These are phyloP conservation scores for Fusarium nodosum DNA, from an alignment of 2,329 filamentous ascomycete genomes.

Conservation along the genomic window DNA sequence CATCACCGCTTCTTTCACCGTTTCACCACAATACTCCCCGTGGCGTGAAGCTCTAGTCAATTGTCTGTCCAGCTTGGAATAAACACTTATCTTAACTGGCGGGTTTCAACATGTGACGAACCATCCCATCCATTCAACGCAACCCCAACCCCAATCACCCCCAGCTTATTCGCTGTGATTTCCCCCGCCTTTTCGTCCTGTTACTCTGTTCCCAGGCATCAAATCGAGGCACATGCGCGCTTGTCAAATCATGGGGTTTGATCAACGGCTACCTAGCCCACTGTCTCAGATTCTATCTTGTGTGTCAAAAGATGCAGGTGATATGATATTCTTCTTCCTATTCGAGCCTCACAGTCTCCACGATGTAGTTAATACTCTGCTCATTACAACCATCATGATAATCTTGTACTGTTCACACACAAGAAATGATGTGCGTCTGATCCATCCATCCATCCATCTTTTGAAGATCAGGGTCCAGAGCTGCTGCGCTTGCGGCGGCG, in stretches of 20 bases:
- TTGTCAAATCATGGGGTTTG: conserved; percentile 41
- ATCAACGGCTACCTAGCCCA: conserved; percentile 17
- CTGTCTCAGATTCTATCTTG: conserved; percentile 32
- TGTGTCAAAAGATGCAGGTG: conserved; percentile 34
- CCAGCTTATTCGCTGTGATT: conserved; percentile 1
- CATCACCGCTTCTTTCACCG: conserved; percentile 17
- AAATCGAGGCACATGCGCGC: conserved; percentile 35
- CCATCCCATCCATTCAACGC: neutral
- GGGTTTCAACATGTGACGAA: conserved; percentile 23
- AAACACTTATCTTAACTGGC: neutral
- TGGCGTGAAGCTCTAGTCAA: conserved; percentile 30
- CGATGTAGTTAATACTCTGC: neutral
- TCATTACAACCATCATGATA: too few species aligned
- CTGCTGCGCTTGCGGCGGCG: conserved; percentile 11
- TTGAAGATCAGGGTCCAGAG: conserved; percentile 34
- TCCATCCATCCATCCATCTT: conserved; percentile 3
- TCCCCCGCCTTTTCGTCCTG: conserved; percentile 6
- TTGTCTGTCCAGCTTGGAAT: neutral
- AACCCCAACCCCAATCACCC: conserved; percentile 8
- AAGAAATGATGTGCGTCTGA: neutral
- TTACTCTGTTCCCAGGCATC: neutral
- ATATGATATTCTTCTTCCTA: conserved; percentile 4
- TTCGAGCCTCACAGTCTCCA: conserved; percentile 17
- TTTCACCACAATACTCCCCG: conserved; percentile 19
- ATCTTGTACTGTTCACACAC: neutral